Conservation (phyloP, 257 asterid genomes). For the Leonotis leonurus region DNA sequence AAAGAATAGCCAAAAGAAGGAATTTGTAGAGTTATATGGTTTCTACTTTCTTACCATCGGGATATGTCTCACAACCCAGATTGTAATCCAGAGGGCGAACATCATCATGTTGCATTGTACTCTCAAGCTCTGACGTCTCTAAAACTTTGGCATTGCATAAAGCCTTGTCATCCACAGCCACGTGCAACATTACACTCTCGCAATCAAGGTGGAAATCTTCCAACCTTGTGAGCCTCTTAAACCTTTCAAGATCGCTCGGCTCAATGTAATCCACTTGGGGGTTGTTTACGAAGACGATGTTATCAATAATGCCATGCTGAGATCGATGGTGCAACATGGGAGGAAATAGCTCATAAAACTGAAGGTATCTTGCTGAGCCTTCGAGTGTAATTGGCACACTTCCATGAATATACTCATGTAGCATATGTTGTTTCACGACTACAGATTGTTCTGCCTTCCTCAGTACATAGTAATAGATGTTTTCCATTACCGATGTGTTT, state of each 20-base stretch:
- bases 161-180: conserved; percentile 9
- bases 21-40: conserved; percentile 7
- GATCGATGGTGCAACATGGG: conserved; percentile 37
- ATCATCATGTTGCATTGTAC: conserved; percentile 1
- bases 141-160: conserved; percentile 8
- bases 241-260: conserved; percentile 35
- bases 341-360: conserved; percentile 49
- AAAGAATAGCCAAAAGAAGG: conserved; percentile 7
- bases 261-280: conserved; percentile 32
- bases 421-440: conserved; percentile 32
- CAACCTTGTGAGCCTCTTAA: conserved; percentile 50
- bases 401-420: conserved; percentile 47
- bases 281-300: conserved; percentile 37
- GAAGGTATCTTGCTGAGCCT: conserved; percentile 22
- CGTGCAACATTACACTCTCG: conserved; percentile 20
- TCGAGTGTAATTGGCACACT: conserved; percentile 23
- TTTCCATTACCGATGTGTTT: conserved; percentile 34
- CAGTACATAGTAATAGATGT: conserved; percentile 48
- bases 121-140: conserved; percentile 8
- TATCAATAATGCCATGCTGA: conserved; percentile 28
- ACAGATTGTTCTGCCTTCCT: conserved; percentile 41
- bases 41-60: background rate
- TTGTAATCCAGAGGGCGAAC: background rate
- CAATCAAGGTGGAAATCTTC: conserved; percentile 33
- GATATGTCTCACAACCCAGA: conserved; percentile 2